phyloP scores from a whole-genome alignment of 495 filamentous ascomycete species.

The Tirmania nivea region DNA sequence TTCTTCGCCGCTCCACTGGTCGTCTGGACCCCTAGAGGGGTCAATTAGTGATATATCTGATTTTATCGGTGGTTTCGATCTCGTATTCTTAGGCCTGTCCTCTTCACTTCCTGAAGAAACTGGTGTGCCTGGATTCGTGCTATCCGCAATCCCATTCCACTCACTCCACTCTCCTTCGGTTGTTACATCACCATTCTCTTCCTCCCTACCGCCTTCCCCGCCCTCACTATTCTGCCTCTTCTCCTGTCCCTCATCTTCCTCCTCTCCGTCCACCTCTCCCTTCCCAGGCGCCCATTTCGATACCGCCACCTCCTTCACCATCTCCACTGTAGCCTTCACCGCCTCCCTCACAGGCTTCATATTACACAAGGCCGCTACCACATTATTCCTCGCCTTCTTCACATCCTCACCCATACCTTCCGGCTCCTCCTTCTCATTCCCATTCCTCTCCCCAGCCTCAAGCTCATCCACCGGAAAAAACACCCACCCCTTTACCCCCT shows the following conservation, averaged over 20 bases:
- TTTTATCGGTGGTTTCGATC: background rate
- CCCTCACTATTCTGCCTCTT: background rate
- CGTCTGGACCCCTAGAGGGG: background rate
- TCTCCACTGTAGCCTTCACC: constrained; percentile 37
- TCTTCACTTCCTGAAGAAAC: no score
- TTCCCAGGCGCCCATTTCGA: constrained; percentile 28
- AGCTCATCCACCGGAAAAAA: constrained; percentile 32
- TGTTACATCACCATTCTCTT: constrained; percentile 13
- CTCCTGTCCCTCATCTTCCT: background rate
- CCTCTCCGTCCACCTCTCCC: constrained; percentile 7
- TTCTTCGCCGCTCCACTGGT: background rate
- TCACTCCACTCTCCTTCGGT: constrained; percentile 6
- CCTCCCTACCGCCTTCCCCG: constrained; percentile 13
- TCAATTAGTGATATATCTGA: no score
- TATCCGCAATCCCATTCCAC: constrained; percentile 4
- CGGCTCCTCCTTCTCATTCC: constrained; percentile 21
- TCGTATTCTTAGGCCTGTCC: no score
- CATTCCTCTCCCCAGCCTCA: constrained; percentile 23
- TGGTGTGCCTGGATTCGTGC: no score
- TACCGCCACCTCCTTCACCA: constrained; percentile 38
- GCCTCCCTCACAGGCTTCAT: constrained; percentile 49
- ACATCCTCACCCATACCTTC: constrained; percentile 26
- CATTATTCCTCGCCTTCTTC: constrained; percentile 37
- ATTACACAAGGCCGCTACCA: constrained; percentile 60
- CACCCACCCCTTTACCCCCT: constrained; percentile 34